Base-by-base conservation (phyloP, 139 green algal species). In the Coccomyxa sp. region DNA sequence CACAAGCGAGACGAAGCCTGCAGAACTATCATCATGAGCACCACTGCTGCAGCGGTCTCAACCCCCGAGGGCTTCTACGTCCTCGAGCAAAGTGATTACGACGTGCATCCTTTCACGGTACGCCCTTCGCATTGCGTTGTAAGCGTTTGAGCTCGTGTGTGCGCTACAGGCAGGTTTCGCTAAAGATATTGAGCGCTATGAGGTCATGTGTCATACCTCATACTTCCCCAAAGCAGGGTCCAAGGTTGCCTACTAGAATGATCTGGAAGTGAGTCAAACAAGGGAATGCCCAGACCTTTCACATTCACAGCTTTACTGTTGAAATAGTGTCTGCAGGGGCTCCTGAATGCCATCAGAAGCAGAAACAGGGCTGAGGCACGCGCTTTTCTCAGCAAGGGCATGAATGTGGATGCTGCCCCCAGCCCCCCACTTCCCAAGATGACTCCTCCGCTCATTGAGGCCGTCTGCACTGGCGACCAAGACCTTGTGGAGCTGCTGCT, bases 401-500 rank as follows among this genome's bases (percentile, higher is more conserved):
- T 71, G 64, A 29, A 1, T 29, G 33, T 64, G 29, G 64, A 71
- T 29, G 27, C 64, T 3, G 64, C 64, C 29, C 64, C 64, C 10
- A n/a, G n/a, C n/a, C n/a, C 27, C 64, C 64, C 64, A 6, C 64
- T 74, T 40, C 34, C 69, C 12, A 9, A 9, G 44, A 44, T 74
- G 34, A 50, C 69, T 2, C 69, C 69, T 5, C 69, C 35, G 33
- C 69, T 74, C 33, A 74, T 74, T 8, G 34, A 40, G 33, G 69
- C 69, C 16, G 34, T 44, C 1, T 74, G 69, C 35, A 12, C 34
- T 44, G 69, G 69, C 34, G 33, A 41, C 14, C 33, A 12, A 27
- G 69, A 74, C 69, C 27, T 74, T 40, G 35, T 74, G 69, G 69
- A 74, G 14, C 18, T 74, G 69, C 35, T 74, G 18, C 14, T 74